Evolutionary conservation across 805 yeast genomes (phyloP), one percentile per base, ranked within the genome.

Genomic region (Candida berthetii): DNA sequence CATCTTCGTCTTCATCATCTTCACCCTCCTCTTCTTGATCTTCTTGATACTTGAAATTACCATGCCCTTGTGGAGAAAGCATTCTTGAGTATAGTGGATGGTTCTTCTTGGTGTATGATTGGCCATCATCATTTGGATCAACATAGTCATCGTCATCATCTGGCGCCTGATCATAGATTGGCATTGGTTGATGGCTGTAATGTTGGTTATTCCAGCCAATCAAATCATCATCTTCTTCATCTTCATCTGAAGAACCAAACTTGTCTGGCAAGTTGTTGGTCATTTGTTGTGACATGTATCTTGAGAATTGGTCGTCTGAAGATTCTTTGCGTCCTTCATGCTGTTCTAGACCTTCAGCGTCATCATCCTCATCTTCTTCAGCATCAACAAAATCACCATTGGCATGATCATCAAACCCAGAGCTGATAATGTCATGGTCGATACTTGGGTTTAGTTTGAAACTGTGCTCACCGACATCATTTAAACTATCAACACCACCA

Each of bases 51-150:
- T 48, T 48, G 25, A 48, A 41, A 38, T 48, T 36, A 41, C 46
- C 36, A 42, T 51, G 44, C 38, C 57, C 48, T 36, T 38, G 50
- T 43, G 50, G 58, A 3, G 60, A 58, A 25, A 57, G 49, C 57
- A 58, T 54, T 48, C 50, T 62, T 38, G 51, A 55, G 48, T 83
- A 82, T 41, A 82, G 59, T 6, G 86, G 82, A 51, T 80, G 77
- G 33, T 71, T 64, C 19, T 72, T 68, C 55, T 77, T 81, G 40
- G 78, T 77, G 58, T 84, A 84, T 1, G 86, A 80, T 54, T 76
- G 78, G 0, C 91, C 91, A 53, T 84, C 91, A 57, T 85, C 91
- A 53, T 84, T 82, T 1, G 91, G 90, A 55, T 84, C 90, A 50
- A 76, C 78, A 52, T 84, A 82, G 45, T 81, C 89, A 45, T 83